Evolutionary conservation across 2,329 filamentous ascomycete species (phyloP), one percentile per base, ranked within the genome.

Genomic region (Beauveria scarabaeidicola): DNA sequence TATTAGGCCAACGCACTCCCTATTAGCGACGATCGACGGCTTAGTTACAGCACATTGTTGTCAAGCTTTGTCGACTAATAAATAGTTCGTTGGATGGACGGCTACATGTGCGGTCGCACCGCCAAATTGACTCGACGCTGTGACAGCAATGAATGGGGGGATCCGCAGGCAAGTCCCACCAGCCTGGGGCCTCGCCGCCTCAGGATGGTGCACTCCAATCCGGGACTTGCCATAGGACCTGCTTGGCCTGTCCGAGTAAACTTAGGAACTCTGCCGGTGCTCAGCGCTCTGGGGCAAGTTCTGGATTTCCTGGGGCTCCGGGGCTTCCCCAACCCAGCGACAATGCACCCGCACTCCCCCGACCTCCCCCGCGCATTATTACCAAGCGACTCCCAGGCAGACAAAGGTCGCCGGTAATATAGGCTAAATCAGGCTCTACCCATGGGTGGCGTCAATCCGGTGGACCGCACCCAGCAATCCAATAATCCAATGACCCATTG

Each of bases 341-440:
- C 47, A 51, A 29, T 32, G 40, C 56, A 52, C 56, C 57, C 38
- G 48, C 57, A 46, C 48, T 59, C 48, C 48, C 48, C 41, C 57
- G 57, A 47, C 57, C 50, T 59, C 29, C 57, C 56, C 56, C 48
- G 56, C 56, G 29, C 48, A 40, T 59, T 25, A 36, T 58, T 29
- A 21, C 50, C 48, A 25, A 17, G 36, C 44, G 32, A 36, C 46
- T 21, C 11, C 44, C 17, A 19, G 13, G n/a, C 19, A 36, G 29
- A 29, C 29, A 29, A 11, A 36, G 10, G 32, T 15, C 7, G 46
- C 23, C 36, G 25, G 29, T 10, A 21, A 47, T 38, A 57, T 32
- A 46, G 56, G 38, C 48, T 44, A 46, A 52, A 46, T 40, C 38
- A 41, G 48, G 57, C 57, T 59, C 57, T 52, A 3, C 19, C 32